Base-by-base conservation (phyloP, 108 stramenopile genomes). In the Seminavis robusta region DNA sequence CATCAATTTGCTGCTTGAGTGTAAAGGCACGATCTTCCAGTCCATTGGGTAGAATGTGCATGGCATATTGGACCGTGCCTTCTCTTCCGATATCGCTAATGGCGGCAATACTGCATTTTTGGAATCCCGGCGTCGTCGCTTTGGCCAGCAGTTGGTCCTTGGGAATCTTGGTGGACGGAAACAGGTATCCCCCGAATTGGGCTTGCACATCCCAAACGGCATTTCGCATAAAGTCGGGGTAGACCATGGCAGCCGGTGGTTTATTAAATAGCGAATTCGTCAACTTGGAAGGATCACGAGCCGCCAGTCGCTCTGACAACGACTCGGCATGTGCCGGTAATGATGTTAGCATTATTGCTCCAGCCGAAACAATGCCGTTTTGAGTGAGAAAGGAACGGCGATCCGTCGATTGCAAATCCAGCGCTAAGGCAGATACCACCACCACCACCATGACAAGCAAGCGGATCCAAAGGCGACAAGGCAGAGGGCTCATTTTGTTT, bases 211-310 rank as follows among this genome's bases (percentile, higher is more conserved):
- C 62, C 83, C 83, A 90, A n/a, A n/a, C n/a, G 1, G 56, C 40
- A 0, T 85, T 85, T 21, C 73, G 56, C 60, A 90, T 67, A 32
- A 84, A 90, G 0, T 50, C 27, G 25, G 89, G 89, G 48, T 90
- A 90, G 2, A 80, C 63, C 65, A 84, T 83, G 17, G 75, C 52
- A 8, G 58, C 10, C 3, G 89, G 89, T n/a, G 89, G 89, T 10
- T 84, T 61, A 54, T 90, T 90, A 62, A 90, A 90, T 4, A 90
- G 52, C 13, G 74, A 74, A 45, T 90, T 90, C 28, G 63, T 52
- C 16, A 90, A 51, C 7, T 48, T 47, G 3, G 78, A 38, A 8
- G 89, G 83, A 74, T 90, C 89, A 37, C 76, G 49, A 27, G 59
- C 11, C 9, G 77, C 52, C 20, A 90, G 76, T 38, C 69, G 73